These are phyloP conservation scores for Rhazya stricta DNA, from an alignment of 257 asterid species.

Conservation along the genomic window DNA sequence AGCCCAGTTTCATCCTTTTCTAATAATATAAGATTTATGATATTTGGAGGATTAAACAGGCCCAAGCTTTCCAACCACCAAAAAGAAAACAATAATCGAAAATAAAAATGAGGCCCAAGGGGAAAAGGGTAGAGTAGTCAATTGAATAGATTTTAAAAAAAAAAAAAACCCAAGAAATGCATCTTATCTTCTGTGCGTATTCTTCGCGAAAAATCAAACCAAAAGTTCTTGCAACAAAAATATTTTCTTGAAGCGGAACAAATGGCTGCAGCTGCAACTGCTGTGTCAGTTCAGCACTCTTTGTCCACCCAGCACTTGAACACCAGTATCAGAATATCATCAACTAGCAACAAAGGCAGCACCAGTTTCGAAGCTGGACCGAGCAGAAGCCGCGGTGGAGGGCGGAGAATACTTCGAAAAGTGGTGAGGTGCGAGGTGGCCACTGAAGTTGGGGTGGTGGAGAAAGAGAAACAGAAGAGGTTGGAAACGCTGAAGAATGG, in stretches of 20 bases:
- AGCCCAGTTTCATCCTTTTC: too few species aligned
- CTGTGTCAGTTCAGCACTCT: background rate
- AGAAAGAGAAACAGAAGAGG: slow-evolving; percentile 41
- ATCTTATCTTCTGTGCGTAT: background rate
- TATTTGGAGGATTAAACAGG: too few species aligned
- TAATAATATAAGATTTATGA: too few species aligned
- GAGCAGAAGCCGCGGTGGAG: slow-evolving; percentile 1
- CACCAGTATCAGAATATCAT: background rate
- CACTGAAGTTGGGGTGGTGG: slow-evolving; percentile 40
- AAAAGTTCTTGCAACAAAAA: background rate
- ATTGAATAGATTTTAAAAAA: background rate
- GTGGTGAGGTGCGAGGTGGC: slow-evolving; percentile 52
- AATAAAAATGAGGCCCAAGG: background rate
- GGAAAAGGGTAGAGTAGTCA: background rate
- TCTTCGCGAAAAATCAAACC: background rate
- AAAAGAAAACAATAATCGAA: background rate
- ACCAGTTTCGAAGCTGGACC: background rate
- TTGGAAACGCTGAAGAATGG: slow-evolving; percentile 52
- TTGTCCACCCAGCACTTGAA: background rate
- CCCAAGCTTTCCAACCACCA: too few species aligned
- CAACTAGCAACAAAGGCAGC: background rate
- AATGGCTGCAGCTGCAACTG: slow-evolving; percentile 15
- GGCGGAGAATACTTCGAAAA: slow-evolving; percentile 1
- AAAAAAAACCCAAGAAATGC: background rate
- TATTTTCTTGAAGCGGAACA: background rate